Evolutionary conservation across 805 yeast genomes (phyloP).

Genomic region (Pichia membranifaciens): DNA sequence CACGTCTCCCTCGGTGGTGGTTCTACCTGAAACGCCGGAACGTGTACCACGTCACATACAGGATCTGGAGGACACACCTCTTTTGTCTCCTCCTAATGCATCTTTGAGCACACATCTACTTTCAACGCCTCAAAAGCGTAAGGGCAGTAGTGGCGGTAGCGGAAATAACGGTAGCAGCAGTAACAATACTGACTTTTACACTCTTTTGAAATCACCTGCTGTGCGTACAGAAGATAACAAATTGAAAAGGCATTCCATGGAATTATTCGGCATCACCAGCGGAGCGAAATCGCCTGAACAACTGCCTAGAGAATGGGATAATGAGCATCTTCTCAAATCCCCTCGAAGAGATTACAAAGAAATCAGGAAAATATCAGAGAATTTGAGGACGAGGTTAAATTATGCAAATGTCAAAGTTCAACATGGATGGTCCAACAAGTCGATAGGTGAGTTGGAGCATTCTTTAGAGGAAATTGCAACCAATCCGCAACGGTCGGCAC

Average conservation of each 20-base stretch:
- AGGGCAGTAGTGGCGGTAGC: slow-evolving; percentile 3
- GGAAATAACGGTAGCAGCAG: background rate
- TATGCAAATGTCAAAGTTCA: slow-evolving; percentile 34
- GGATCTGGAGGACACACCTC: slow-evolving; percentile 27
- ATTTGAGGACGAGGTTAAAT: slow-evolving; percentile 31
- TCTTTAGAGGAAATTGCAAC: slow-evolving; percentile 20
- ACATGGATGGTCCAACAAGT: slow-evolving; percentile 31
- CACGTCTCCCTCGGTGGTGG: slow-evolving; percentile 25
- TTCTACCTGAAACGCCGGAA: slow-evolving; percentile 23
- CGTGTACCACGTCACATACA: slow-evolving; percentile 12
- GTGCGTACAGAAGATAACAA: slow-evolving; percentile 7
- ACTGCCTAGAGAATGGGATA: slow-evolving; percentile 10
- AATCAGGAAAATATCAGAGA: slow-evolving; percentile 32
- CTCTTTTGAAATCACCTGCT: slow-evolving; percentile 32
- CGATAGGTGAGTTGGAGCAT: slow-evolving; percentile 27
- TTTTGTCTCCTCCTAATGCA: slow-evolving; percentile 28
- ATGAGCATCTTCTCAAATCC: slow-evolving; percentile 13
- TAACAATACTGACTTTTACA: slow-evolving; percentile 30
- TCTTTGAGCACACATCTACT: slow-evolving; percentile 6
- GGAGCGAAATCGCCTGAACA: slow-evolving; percentile 21
- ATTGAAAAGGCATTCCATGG: slow-evolving; percentile 30
- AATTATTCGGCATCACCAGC: slow-evolving; percentile 26
- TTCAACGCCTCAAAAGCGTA: slow-evolving; percentile 29
- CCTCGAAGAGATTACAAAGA: slow-evolving; percentile 24
- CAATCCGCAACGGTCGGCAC: slow-evolving; percentile 15